Base-by-base conservation (phyloP, 352 stramenopile genomes). In the Phytophthora vignae region DNA sequence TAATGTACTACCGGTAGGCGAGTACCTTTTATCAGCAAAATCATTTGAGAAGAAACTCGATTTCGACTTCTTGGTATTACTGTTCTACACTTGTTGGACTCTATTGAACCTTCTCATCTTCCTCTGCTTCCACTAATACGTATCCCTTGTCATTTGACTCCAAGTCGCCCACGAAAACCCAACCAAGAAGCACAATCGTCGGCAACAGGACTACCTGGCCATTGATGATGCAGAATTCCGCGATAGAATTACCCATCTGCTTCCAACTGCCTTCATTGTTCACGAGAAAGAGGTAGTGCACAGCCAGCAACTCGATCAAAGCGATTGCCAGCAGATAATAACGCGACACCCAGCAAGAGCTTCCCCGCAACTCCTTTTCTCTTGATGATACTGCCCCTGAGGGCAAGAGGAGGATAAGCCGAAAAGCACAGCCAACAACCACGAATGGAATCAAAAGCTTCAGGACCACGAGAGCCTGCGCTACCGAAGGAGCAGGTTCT, bases 171-270 rank as follows among this genome's bases (percentile, higher is more conserved):
- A 86, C 53, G 14, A 85, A 79, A 15, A 25, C 31, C 48, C 69
- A 67, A 1, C 79, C 73, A 25, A 92, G 52, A 4, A 83, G 21
- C 52, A 89, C 77, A 9, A 94, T 77, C 36, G 91, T 74, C 61
- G 88, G 84, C 19, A 93, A 74, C 44, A 95, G 87, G 38, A 93
- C 76, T 33, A 92, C 84, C 49, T 90, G 84, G 33, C 76, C 81
- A 66, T 95, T 95, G 50, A 91, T 76, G 60, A 95, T 92, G 64
- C 86, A 88, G 59, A 91, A 95, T 67, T 89, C 83, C 2, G 86
- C 91, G 64, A 95, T 95, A 25, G 85, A 94, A 73, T 96, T 96
- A 19, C 88, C 88, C 60, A 96, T 96, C 53, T 94, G 79, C 66
- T 94, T 94, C 88, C 88, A 96, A 60, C 84, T 93, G 62, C 87